phyloP scores from a whole-genome alignment of 768 basidiomycete genomes.

The Suillus bovinus region DNA sequence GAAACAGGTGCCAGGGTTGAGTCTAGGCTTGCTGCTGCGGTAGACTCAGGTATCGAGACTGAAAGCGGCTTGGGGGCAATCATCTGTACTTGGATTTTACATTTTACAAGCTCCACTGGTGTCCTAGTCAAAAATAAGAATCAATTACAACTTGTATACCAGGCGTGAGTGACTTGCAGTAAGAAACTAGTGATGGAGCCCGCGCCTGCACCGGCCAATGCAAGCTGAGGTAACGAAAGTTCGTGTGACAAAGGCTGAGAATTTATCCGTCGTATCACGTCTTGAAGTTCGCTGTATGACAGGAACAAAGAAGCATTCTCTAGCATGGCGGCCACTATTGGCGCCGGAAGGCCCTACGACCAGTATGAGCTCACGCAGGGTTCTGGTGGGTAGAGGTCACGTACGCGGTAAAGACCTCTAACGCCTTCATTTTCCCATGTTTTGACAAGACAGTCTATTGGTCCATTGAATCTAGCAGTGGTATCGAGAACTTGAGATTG shows the following conservation, averaged over 20 bases:
- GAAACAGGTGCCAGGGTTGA: conserved; percentile 12
- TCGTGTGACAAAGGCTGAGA: conserved; percentile 37
- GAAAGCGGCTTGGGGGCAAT: conserved; percentile 40
- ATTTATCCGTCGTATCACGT: conserved; percentile 48
- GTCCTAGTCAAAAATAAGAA: conserved; percentile 50
- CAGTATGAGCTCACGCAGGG: conserved; percentile 8
- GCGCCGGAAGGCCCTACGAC: conserved; percentile 87
- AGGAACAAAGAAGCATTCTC: conserved; percentile 91
- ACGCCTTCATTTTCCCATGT: conserved; percentile 84
- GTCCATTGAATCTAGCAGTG: conserved; percentile 73
- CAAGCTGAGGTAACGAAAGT: conserved; percentile 67
- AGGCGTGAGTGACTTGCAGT: conserved; percentile 51
- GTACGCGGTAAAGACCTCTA: conserved; percentile 82
- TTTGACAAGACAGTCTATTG: conserved; percentile 81
- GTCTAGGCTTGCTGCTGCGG: conserved; percentile 15
- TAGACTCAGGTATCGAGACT: conserved; percentile 15
- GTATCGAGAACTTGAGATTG: conserved; percentile 86
- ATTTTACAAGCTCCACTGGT: conserved; percentile 93
- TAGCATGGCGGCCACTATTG: conserved; percentile 87
- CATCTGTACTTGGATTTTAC: conserved; percentile 98
- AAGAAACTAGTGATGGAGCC: conserved; percentile 86
- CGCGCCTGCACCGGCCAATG: conserved; percentile 83
- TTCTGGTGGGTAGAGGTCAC: conserved; percentile 26
- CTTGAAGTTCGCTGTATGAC: conserved; percentile 78
- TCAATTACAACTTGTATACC: not conserved